A percentile compares a stretch with the other conserved stretches of the same genome.
phyloP scores from a whole-genome alignment of 768 basidiomycete species.

The Calocera cornea region DNA sequence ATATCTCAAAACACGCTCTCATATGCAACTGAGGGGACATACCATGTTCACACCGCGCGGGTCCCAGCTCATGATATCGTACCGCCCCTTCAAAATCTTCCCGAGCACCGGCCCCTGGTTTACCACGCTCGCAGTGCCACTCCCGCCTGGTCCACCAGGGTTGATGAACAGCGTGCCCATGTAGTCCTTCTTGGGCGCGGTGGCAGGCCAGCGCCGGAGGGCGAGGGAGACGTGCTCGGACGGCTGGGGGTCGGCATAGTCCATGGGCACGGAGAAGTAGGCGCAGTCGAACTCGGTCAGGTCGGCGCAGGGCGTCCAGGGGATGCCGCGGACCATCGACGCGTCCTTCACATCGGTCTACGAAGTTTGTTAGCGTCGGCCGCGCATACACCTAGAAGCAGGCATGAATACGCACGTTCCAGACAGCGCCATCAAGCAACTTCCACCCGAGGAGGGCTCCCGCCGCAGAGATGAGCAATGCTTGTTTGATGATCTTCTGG shows the following conservation, averaged over 20 bases:
- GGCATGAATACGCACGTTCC: too few relatives aligned
- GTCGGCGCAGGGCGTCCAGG: not conserved
- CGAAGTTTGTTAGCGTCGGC: too few relatives aligned
- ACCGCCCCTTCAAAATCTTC: slow-evolving; percentile 4
- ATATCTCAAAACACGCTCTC: too few relatives aligned
- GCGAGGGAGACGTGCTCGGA: not conserved
- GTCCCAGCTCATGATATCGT: slow-evolving; percentile 6
- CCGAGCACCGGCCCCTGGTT: slow-evolving; percentile 3
- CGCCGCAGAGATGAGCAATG: too few relatives aligned
- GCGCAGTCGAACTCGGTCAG: not conserved
- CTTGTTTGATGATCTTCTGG: too few relatives aligned
- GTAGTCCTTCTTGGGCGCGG: too few relatives aligned
- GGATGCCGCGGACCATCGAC: too few relatives aligned
- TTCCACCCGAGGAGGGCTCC: too few relatives aligned
- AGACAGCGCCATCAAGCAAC: too few relatives aligned
- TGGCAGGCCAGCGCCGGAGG: not conserved
- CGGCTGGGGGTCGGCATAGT: not conserved
- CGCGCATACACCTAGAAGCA: too few relatives aligned
- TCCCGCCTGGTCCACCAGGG: slow-evolving; percentile 16
- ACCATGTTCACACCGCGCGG: slow-evolving; percentile 1
- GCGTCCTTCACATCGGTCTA: too few relatives aligned
- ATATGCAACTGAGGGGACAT: too few relatives aligned
- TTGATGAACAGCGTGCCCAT: slow-evolving; percentile 6
- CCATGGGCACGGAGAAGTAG: not conserved
- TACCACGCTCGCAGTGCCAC: slow-evolving; percentile 10